A percentile compares a stretch with the other conserved stretches of the same genome.
Conservation (phyloP, 257 asterid genomes). For the Cinchona pubescens region DNA sequence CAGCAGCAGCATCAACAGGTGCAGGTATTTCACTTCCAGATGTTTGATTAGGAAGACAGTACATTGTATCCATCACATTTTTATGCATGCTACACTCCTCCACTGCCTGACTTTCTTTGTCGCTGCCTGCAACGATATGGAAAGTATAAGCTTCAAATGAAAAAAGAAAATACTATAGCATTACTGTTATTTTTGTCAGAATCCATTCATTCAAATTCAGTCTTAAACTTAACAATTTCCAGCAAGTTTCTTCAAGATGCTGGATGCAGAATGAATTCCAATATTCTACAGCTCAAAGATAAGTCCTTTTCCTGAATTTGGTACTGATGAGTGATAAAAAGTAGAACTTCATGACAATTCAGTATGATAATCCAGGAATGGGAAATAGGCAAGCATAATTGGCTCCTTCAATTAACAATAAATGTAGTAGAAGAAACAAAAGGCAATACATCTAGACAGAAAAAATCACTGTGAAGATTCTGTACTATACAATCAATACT, state of each 20-base stretch:
- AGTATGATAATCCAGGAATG: not conserved
- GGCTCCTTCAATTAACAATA: not conserved
- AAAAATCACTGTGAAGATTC: not conserved
- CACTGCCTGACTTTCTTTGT: slow-evolving; percentile 23
- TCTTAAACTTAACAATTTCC: not conserved
- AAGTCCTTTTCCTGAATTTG: not conserved
- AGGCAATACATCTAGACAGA: not conserved
- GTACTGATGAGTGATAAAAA: not conserved
- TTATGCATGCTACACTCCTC: slow-evolving; percentile 22
- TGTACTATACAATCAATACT: not conserved
- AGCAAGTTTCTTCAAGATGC: not conserved
- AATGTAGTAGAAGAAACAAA: not conserved
- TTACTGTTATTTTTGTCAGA: not conserved
- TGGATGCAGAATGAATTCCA: not conserved
- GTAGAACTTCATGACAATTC: not conserved
- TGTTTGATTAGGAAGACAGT: slow-evolving; percentile 19
- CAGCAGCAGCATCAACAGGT: slow-evolving; percentile 37
- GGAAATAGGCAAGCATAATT: not conserved
- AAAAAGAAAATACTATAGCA: not conserved
- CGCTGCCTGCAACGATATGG: slow-evolving; percentile 39
- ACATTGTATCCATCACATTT: slow-evolving; percentile 34
- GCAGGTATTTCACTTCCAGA: slow-evolving; percentile 21
- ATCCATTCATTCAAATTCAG: not conserved
- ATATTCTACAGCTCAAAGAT: not conserved
- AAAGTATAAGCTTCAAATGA: not conserved